A percentile compares a stretch with the other conserved stretches of the same genome.
Conservation (phyloP, 345 rosid genomes). For the Boechera retrofracta region DNA sequence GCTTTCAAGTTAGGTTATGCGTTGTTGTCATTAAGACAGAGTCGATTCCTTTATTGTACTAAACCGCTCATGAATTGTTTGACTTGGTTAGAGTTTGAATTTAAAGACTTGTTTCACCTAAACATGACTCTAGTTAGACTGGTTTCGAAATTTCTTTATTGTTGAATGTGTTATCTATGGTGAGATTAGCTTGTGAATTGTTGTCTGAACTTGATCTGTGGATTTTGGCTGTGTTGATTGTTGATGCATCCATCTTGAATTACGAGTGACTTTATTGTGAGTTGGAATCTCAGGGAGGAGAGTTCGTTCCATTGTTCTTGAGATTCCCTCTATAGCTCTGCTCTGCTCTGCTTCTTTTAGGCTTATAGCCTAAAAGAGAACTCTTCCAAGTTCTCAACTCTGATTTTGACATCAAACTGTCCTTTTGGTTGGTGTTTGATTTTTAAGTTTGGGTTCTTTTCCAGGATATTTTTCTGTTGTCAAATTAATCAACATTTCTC, state of each 20-base stretch:
- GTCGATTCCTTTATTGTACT: constrained; percentile 52
- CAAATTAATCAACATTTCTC: constrained; percentile 2
- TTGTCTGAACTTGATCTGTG: constrained; percentile 32
- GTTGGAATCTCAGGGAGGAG: constrained; percentile 6
- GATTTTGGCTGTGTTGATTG: constrained; percentile 29
- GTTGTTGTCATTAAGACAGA: constrained; percentile 43
- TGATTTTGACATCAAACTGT: constrained; percentile 25
- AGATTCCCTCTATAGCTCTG: neutral
- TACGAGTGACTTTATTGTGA: neutral
- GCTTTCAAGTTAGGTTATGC: constrained; percentile 43
- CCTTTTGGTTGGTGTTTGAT: constrained; percentile 21
- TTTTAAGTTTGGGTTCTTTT: constrained; percentile 3
- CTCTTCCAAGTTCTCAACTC: constrained; percentile 16
- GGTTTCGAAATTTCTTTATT: constrained; percentile 3
- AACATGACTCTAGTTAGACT: constrained; percentile 27
- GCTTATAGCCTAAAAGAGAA: neutral
- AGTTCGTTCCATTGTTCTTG: constrained; percentile 18
- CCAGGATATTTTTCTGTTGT: constrained; percentile 10
- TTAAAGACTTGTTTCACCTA: constrained; percentile 4
- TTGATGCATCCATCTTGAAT: constrained; percentile 39
- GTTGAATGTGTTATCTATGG: constrained; percentile 19
- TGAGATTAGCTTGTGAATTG: constrained; percentile 15
- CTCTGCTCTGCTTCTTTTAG: constrained; percentile 26
- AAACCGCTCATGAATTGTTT: constrained; percentile 40
- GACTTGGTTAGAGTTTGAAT: constrained; percentile 17